Percentiles rank a stretch among this genome's conserved stretches.
Conservation (phyloP, 164 flowering plant genomes). For the grape (Vitis vinifera) region DNA sequence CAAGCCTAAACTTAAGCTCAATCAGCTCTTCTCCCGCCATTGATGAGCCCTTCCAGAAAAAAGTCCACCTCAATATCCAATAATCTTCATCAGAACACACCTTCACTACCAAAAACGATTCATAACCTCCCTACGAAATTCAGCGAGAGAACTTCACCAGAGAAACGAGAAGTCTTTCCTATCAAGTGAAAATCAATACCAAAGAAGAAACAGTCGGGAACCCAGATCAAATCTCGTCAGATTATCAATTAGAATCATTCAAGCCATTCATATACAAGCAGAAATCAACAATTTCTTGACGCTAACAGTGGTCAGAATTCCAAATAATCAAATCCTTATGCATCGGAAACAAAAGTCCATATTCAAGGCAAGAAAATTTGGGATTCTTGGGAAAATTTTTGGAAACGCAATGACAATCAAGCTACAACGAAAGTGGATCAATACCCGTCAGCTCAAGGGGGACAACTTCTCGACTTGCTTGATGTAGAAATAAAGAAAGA, state of each 20-base stretch:
- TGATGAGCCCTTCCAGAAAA: no score
- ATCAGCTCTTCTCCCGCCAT: slow-evolving; percentile 63
- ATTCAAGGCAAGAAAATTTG: no score
- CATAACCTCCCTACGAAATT: slow-evolving; percentile 2
- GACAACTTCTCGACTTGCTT: background rate
- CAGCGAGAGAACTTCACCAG: background rate
- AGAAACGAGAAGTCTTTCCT: background rate
- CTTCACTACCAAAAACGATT: no score
- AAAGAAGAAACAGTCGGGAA: background rate
- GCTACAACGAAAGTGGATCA: background rate
- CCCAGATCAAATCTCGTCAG: slow-evolving; percentile 21
- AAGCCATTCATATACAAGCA: background rate
- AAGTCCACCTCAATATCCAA: no score
- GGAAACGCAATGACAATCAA: background rate
- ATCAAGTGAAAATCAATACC: background rate
- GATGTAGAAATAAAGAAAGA: slow-evolving; percentile 16
- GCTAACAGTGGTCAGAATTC: no score
- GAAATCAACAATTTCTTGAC: no score
- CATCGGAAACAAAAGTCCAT: no score
- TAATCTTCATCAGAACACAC: no score
- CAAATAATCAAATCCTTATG: no score
- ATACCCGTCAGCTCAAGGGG: background rate
- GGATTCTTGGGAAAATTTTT: background rate
- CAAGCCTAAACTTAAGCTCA: slow-evolving; percentile 73
- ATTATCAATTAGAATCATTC: background rate